These are phyloP conservation scores for Chlorella sorokiniana DNA, from an alignment of 139 green algal species.

Conservation along the genomic window DNA sequence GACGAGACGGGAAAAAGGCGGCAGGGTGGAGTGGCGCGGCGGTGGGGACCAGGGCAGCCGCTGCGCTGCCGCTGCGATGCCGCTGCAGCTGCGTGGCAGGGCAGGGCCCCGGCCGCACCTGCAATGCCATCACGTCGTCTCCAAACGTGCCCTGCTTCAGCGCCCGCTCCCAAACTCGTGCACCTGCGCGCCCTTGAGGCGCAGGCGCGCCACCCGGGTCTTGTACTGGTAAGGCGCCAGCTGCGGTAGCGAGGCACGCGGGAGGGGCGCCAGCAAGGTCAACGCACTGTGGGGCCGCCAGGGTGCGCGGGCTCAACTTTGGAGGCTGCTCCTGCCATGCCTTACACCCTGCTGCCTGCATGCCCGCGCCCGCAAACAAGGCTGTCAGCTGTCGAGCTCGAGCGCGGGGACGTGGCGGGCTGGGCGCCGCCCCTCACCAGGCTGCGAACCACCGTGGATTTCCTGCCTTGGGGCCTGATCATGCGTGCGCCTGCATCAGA, in stretches of 20 bases:
- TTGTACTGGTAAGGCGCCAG: slow-evolving; percentile 39
- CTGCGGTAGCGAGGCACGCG: background rate
- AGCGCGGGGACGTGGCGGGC: background rate
- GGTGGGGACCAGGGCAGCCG: too few species aligned
- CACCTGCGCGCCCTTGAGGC: slow-evolving; percentile 14
- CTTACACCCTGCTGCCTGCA: too few species aligned
- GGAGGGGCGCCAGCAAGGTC: too few species aligned
- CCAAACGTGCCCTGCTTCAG: slow-evolving; percentile 35
- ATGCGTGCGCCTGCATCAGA: slow-evolving; percentile 6
- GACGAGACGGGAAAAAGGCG: background rate
- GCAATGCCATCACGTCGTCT: slow-evolving; percentile 38
- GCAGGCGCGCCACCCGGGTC: slow-evolving; percentile 17
- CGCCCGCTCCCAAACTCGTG: slow-evolving; percentile 41
- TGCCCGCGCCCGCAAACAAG: too few species aligned
- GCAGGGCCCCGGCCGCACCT: too few species aligned
- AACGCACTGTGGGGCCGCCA: too few species aligned
- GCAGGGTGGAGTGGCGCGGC: background rate
- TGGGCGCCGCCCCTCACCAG: background rate
- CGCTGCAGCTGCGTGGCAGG: too few species aligned
- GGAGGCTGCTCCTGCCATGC: too few species aligned
- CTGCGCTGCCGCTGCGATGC: too few species aligned
- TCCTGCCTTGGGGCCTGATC: background rate
- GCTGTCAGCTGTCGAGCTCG: background rate
- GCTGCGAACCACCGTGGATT: background rate
- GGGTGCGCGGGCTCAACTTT: too few species aligned